Conservation (phyloP, 1,139 yeast species). For the Yamadazyma spencermartinsiae region DNA sequence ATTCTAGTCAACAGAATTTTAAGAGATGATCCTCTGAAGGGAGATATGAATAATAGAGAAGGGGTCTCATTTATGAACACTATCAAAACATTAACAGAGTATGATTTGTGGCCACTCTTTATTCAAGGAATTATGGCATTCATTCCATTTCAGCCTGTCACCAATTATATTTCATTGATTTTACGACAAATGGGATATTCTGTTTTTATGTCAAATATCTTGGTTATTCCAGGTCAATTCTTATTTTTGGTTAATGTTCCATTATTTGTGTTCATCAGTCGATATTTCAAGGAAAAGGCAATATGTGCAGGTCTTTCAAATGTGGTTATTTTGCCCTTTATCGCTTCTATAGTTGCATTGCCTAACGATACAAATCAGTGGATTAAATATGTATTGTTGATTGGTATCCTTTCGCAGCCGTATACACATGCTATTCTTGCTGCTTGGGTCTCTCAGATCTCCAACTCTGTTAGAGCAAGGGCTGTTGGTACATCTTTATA, state of each 20-base stretch:
- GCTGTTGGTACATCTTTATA: slow-evolving; percentile 59
- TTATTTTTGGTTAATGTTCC: slow-evolving; percentile 9
- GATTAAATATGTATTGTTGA: slow-evolving; percentile 26
- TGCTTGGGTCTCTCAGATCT: slow-evolving; percentile 57
- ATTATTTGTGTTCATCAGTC: slow-evolving; percentile 6
- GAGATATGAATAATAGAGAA: slow-evolving; percentile 53
- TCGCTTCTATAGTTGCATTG: slow-evolving; percentile 4
- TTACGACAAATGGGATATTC: slow-evolving; percentile 50
- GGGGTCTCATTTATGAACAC: slow-evolving; percentile 23
- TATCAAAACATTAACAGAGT: slow-evolving; percentile 33
- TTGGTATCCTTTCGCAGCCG: slow-evolving; percentile 41
- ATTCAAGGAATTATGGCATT: slow-evolving; percentile 44
- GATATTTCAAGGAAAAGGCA: slow-evolving; percentile 6
- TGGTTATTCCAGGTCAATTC: slow-evolving; percentile 9
- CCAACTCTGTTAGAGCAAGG: slow-evolving; percentile 56
- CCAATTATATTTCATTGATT: slow-evolving; percentile 47
- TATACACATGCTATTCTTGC: slow-evolving; percentile 52
- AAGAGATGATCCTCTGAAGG: slow-evolving; percentile 63
- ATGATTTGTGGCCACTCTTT: slow-evolving; percentile 55
- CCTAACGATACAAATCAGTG: slow-evolving; percentile 23
- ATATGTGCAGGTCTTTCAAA: slow-evolving; percentile 6
- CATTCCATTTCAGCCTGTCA: slow-evolving; percentile 39
- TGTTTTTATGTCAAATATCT: slow-evolving; percentile 21
- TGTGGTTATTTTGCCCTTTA: slow-evolving; percentile 7
- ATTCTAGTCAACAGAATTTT: slow-evolving; percentile 41